Base-by-base conservation (phyloP, 495 filamentous ascomycete genomes). In the Penicillium ucsense region DNA sequence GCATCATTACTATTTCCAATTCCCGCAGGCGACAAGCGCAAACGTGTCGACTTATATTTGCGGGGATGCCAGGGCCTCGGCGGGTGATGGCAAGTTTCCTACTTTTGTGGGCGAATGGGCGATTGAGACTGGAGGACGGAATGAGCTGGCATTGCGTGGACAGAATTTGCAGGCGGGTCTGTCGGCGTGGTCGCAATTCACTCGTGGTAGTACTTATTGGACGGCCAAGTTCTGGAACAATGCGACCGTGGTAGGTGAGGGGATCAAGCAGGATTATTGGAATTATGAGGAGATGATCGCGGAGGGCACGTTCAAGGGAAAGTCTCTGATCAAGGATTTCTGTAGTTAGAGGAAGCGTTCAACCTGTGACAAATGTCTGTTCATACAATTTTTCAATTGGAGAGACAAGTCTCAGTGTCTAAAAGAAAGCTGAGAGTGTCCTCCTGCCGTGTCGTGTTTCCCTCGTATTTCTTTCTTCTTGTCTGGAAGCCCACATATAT, bases 21-120 rank as follows among this genome's bases (percentile, higher is more conserved):
- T 55, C 29, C 28, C 38, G n/a, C 54, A 56, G 39, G 39, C 55
- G 12, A 63, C 56, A 4, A 55, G 57, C 3, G 51, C 42, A n/a
- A 63, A 59, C 48, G 30, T 65, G 33, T 50, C 55, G 0, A 35
- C 27, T 3, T 52, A 49, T 37, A 39, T 68, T 11, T 52, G 48
- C 9, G 43, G 48, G 3, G 59, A 64, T 48, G 59, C 55, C 4
- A 34, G 45, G 28, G 35, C 29, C 1, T 55, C 48, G 7, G 38
- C 47, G 6, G 59, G 59, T 3, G 52, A 56, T 47, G 61, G 57
- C 8, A 60, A 58, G 45, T 62, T 68, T 41, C 62, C 62, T 8
- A 57, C 56, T 6, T 65, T 62, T 47, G 55, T 62, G 4, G 62
- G 51, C 29, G 60, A 64, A 51, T 65, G 64, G 57, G 41, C 59